Base-by-base conservation (phyloP, 768 basidiomycete genomes). In the Infundibulicybe gibba region DNA sequence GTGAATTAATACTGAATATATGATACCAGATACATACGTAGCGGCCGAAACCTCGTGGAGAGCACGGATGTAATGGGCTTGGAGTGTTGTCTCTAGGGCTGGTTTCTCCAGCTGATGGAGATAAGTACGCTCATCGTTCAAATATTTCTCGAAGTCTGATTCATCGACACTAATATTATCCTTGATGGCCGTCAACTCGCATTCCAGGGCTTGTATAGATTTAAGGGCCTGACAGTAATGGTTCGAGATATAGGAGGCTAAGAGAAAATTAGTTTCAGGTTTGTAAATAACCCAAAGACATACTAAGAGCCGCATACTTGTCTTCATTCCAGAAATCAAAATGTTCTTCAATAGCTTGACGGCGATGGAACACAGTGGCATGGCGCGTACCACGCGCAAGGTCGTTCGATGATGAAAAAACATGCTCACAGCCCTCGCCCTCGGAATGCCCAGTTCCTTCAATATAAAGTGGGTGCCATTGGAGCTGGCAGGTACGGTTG, bases 151-250 rank as follows among this genome's bases (percentile, higher is more conserved):
- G 35, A 62, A 58, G 17, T 47, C 43, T 3, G 35, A 20, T 1
- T 12, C 41, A 16, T 32, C 16, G 6, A 32, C 14, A 16, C 52
- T 48, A 8, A 44, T 47, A 15, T 32, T 32, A 13, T 43, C 43
- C 10, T 14, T 20, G 49, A 56, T 52, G 2, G 52, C 21, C 16
- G n/a, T 2, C 12, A 35, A 3, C 12, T 56, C 34, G 3, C 41
- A 45, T 8, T 9, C 31, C 20, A 44, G 40, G 21, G 30, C 37
- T 3, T 34, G n/a, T 11, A 59, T 31, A 16, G 61, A 56, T 3
- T 55, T 48, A 9, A 63, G 49, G 3, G 59, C 63, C 30, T 64
- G 60, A 32, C 51, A 15, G 41, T 64, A 65, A 50, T 65, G 61
- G 30, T 60, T 51, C 8, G 25, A 25, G 25, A 25, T 41, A 33